Conservation (phyloP, 345 rosid genomes). For the Salix exigua region DNA sequence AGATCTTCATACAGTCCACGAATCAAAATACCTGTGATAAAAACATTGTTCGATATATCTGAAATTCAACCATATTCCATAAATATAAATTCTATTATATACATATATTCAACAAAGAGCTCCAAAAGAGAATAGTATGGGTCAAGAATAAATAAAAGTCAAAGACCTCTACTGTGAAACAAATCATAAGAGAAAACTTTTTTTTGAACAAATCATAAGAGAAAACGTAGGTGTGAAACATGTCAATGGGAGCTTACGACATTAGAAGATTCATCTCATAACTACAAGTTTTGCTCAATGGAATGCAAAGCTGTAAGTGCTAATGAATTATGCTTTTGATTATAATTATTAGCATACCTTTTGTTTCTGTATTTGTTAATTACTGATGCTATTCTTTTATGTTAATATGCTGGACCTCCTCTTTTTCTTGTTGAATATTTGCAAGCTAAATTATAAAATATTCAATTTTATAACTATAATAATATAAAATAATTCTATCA, state of each 20-base stretch:
- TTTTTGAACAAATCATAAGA: neutral
- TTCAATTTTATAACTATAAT: too few relatives aligned
- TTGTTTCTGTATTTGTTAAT: too few relatives aligned
- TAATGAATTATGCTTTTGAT: too few relatives aligned
- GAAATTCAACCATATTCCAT: constrained; percentile 2
- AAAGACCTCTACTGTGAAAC: too few relatives aligned
- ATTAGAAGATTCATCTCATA: neutral
- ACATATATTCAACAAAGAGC: neutral
- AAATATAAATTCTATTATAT: neutral
- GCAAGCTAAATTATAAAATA: too few relatives aligned
- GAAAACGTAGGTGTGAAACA: neutral
- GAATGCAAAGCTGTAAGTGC: constrained; percentile 1
- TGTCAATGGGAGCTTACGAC: neutral
- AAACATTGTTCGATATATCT: neutral
- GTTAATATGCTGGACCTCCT: too few relatives aligned
- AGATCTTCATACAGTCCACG: constrained; percentile 8
- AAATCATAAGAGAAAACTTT: too few relatives aligned
- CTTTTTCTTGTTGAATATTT: too few relatives aligned
- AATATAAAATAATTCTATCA: too few relatives aligned
- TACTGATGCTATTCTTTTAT: too few relatives aligned
- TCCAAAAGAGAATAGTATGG: neutral
- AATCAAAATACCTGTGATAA: neutral
- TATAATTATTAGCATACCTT: too few relatives aligned
- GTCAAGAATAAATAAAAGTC: neutral
- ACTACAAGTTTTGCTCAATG: neutral